These are phyloP conservation scores for Phoma sp. DNA, from an alignment of 2,329 filamentous ascomycete species.

Conservation along the genomic window DNA sequence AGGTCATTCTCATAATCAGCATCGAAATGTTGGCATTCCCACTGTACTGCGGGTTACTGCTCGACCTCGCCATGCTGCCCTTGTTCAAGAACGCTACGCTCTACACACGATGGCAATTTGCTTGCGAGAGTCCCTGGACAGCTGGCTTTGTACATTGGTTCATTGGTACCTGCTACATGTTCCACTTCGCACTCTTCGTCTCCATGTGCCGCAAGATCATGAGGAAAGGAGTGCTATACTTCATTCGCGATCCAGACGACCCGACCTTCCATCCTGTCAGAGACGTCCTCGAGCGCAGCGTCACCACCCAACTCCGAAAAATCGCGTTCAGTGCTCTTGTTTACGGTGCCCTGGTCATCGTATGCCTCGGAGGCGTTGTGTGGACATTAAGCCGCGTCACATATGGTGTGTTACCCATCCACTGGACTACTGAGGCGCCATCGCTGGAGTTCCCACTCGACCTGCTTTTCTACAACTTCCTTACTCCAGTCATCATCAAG, in stretches of 20 bases:
- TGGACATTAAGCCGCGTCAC: conserved; percentile 81
- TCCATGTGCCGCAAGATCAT: conserved; percentile 99
- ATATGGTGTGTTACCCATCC: conserved; percentile 80
- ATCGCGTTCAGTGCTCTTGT: conserved; percentile 96
- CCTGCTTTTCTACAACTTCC: conserved; percentile 93
- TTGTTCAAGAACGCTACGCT: conserved; percentile 85
- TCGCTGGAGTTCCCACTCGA: conserved; percentile 95
- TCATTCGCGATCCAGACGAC: conserved; percentile 97
- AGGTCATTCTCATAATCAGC: conserved; percentile 96
- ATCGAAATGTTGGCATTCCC: conserved; percentile 99
- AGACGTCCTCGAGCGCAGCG: conserved; percentile 91
- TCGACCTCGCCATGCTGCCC: conserved; percentile 87
- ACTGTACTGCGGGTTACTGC: conserved; percentile 89
- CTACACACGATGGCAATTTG: conserved; percentile 79
- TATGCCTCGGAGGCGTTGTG: conserved; percentile 93
- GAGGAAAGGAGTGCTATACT: conserved; percentile 93
- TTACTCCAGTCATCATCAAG: conserved; percentile 86
- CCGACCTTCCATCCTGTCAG: conserved; percentile 97
- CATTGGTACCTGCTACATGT: conserved; percentile 98
- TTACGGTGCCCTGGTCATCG: conserved; percentile 88
- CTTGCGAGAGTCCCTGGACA: conserved; percentile 79
- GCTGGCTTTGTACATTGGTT: conserved; percentile 99
- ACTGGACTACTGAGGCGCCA: conserved; percentile 91
- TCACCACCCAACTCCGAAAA: conserved; percentile 92
- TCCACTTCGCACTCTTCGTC: conserved; percentile 97